Evolutionary conservation across 108 stramenopile genomes (phyloP).

Genomic region (Cyclotella choctawhatcheeana): DNA sequence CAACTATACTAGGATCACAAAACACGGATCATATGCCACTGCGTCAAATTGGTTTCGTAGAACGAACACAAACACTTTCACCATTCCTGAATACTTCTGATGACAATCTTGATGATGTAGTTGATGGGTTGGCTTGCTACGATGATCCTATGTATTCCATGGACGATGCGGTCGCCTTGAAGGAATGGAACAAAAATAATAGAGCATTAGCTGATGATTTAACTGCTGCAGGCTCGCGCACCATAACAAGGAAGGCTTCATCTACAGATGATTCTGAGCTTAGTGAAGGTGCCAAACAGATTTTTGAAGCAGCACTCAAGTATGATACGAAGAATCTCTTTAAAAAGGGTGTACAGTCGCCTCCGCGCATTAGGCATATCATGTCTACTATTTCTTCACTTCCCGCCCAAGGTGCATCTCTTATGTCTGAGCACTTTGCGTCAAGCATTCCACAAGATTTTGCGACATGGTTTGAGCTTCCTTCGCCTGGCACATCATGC

Average conservation of each 20-base stretch:
- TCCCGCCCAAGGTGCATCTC: background rate
- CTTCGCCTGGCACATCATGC: conserved; percentile 33
- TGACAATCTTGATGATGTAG: background rate
- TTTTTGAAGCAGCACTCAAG: conserved; percentile 39
- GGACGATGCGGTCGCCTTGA: conserved; percentile 10
- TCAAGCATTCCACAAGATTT: conserved; percentile 39
- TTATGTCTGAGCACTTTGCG: conserved; percentile 26
- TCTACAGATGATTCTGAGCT: conserved; percentile 29
- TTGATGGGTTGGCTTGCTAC: background rate
- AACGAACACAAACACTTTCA: conserved; percentile 2
- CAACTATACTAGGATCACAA: background rate
- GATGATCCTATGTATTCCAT: conserved; percentile 5
- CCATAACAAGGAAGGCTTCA: conserved; percentile 10
- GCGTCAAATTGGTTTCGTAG: conserved; percentile 14
- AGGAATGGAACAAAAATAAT: conserved; percentile 32
- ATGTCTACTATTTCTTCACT: conserved; percentile 14
- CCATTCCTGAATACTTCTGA: background rate
- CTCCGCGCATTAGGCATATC: background rate
- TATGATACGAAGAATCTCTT: conserved; percentile 14
- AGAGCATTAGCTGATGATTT: conserved; percentile 52
- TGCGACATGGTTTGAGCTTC: conserved; percentile 38
- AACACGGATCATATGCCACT: background rate
- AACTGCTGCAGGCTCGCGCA: conserved; percentile 26
- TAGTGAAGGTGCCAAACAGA: conserved; percentile 34
- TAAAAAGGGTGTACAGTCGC: background rate